Conservation (phyloP, 352 stramenopile species). For the Phytophthora ramorum region DNA sequence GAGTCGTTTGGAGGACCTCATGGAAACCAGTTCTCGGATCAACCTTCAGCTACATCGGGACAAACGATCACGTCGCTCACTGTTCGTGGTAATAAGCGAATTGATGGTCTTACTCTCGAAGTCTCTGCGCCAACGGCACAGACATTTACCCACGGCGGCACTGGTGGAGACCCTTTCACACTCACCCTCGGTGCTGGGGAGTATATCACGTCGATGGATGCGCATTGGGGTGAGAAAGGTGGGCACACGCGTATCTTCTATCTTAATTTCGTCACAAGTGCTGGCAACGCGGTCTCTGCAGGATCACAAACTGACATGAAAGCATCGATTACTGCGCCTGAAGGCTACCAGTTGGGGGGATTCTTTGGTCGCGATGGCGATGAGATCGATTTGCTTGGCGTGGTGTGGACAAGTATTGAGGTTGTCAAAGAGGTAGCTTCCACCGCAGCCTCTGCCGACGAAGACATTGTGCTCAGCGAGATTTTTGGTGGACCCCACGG, state of each 20-base stretch:
- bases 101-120: slow-evolving; percentile 44
- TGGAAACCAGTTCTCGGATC: slow-evolving; percentile 41
- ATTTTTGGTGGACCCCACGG: slow-evolving; percentile 46
- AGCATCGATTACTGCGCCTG: slow-evolving; percentile 37
- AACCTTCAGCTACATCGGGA: slow-evolving; percentile 19
- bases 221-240: slow-evolving; percentile 39
- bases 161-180: slow-evolving; percentile 33
- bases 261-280: slow-evolving; percentile 42
- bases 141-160: slow-evolving; percentile 42
- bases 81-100: slow-evolving; percentile 32
- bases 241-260: slow-evolving; percentile 48
- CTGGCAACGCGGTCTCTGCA: slow-evolving; percentile 25
- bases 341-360: slow-evolving; percentile 47
- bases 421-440: slow-evolving; percentile 2
- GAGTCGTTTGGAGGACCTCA: slow-evolving; percentile 44
- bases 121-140: slow-evolving; percentile 15
- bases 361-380: slow-evolving; percentile 53
- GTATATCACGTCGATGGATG: slow-evolving; percentile 20
- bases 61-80: slow-evolving; percentile 39
- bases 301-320: slow-evolving; percentile 41
- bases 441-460: slow-evolving; percentile 6
- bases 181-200: slow-evolving; percentile 33
- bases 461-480: slow-evolving; percentile 36
- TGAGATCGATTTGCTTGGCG: slow-evolving; percentile 44
- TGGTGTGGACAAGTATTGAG: slow-evolving; percentile 47